Conservation (phyloP, 495 filamentous ascomycete species). For the Acidiella bohemica region DNA sequence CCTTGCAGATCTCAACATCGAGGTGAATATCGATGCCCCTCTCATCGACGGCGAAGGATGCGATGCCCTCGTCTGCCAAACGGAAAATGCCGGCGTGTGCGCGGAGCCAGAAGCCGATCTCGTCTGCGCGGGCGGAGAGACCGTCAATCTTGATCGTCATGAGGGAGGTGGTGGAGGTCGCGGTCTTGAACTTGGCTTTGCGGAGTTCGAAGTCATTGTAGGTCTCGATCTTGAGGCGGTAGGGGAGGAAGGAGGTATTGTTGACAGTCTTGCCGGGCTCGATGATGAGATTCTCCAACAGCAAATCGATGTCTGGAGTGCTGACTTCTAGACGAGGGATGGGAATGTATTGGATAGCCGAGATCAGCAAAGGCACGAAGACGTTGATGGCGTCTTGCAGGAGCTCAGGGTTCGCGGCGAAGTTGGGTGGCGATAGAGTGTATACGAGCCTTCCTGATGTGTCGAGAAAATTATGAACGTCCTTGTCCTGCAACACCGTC, state of each 20-base stretch:
- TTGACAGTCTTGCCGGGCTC: slow-evolving; percentile 81
- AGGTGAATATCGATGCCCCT: slow-evolving; percentile 75
- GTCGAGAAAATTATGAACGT: slow-evolving; percentile 50
- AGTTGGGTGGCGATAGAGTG: slow-evolving; percentile 48
- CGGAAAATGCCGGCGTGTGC: slow-evolving; percentile 53
- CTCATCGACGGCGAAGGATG: slow-evolving; percentile 69
- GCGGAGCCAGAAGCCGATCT: slow-evolving; percentile 68
- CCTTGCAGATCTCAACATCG: slow-evolving; percentile 64
- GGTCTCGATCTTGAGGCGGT: slow-evolving; percentile 63
- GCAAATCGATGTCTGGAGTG: slow-evolving; percentile 66
- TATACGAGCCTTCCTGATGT: slow-evolving; percentile 50
- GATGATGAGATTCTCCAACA: slow-evolving; percentile 80
- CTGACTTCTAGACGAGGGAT: slow-evolving; percentile 78
- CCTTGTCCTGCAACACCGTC: slow-evolving; percentile 53
- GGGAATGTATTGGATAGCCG: slow-evolving; percentile 68
- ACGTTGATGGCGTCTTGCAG: slow-evolving; percentile 61
- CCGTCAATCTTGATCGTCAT: slow-evolving; percentile 67
- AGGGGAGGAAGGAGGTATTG: slow-evolving; percentile 77
- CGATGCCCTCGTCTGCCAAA: slow-evolving; percentile 68
- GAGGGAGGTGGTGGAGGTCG: slow-evolving; percentile 49
- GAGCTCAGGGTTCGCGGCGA: slow-evolving; percentile 50
- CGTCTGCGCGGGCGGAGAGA: slow-evolving; percentile 65
- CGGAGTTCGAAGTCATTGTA: slow-evolving; percentile 83
- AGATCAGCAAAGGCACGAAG: slow-evolving; percentile 65
- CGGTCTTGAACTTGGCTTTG: slow-evolving; percentile 51